A percentile compares a stretch with the other conserved stretches of the same genome.
Conservation (phyloP, 495 filamentous ascomycete genomes). For the Penicillium simplicissimum region DNA sequence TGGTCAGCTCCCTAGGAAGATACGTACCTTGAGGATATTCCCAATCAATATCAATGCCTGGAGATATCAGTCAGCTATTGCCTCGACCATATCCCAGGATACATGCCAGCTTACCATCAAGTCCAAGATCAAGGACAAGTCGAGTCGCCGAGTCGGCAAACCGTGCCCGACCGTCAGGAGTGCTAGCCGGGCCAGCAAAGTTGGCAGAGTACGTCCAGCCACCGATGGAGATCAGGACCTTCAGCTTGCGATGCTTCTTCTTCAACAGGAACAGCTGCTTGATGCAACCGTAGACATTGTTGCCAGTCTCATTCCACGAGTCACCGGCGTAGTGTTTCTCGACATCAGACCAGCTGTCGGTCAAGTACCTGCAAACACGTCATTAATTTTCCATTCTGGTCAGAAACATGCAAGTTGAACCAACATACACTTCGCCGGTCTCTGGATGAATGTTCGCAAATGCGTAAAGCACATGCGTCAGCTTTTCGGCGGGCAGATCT, state of each 20-base stretch:
- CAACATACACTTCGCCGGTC: conserved; percentile 69
- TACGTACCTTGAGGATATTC: conserved; percentile 50
- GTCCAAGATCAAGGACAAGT: conserved; percentile 66
- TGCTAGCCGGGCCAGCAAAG: conserved; percentile 67
- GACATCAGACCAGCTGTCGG: conserved; percentile 82
- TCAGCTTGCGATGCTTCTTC: conserved; percentile 81
- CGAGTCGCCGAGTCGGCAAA: conserved; percentile 73
- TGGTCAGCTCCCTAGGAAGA: neutral
- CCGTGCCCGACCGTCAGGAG: conserved; percentile 61
- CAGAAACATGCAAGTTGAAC: neutral
- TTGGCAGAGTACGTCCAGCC: conserved; percentile 95
- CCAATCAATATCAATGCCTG: conserved; percentile 66
- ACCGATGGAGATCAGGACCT: conserved; percentile 89
- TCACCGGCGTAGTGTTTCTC: conserved; percentile 74
- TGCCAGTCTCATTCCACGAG: conserved; percentile 48
- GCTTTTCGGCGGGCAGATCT: conserved; percentile 79
- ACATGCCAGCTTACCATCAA: conserved; percentile 48
- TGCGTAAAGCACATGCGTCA: conserved; percentile 91
- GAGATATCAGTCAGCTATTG: conserved; percentile 14
- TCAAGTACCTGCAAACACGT: conserved; percentile 56
- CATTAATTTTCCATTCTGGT: neutral
- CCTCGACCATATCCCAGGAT: neutral
- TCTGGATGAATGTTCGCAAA: conserved; percentile 82
- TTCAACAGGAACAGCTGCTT: conserved; percentile 95
- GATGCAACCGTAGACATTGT: conserved; percentile 61